Evolutionary conservation across 2,329 filamentous ascomycete species (phyloP), one percentile per base, ranked within the genome.

Genomic region (Ambrosiella beaveri): DNA sequence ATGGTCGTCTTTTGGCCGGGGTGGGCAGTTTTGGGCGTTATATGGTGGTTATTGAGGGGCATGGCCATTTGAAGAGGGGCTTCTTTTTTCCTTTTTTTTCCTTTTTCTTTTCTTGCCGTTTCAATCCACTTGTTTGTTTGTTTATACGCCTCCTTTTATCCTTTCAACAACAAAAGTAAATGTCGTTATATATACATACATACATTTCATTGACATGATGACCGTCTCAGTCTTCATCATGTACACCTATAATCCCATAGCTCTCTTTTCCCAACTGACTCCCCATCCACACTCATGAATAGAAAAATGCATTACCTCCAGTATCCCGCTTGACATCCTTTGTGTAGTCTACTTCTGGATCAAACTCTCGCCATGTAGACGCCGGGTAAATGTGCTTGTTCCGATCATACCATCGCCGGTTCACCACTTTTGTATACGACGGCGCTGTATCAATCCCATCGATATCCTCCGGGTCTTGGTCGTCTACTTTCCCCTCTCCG

Each of bases 361-460:
- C 90, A 68, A 95, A 98, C 62, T 95, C 86, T 65, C 90, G 88
- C 93, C 93, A 98, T 52, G 91, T 79, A 67, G 88, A 97, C 17
- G 91, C 91, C 0, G 93, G 93, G 68, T 91, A 98, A 59, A 98
- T 97, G 70, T 98, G 93, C 71, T 97, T 98, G 69, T 97, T 96
- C 66, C 84, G 81, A 73, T 96, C 89, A 68, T 96, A 98, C 93
- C 93, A 98, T 61, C 93, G 76, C 61, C 93, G 79, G 72, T 98
- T 91, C 3, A 98, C 91, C 2, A 98, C 90, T 68, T 96, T 97
- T 2, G 91, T 97, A 62, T 86, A 71, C 2, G 78, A 78, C 0
- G 90, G 82, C 64, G 97, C 90, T 62, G 93, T 86, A 45, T 75
- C 70, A 35, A 76, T 82, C 12, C 91, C 91, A 71, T 96, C 91